A percentile compares a stretch with the other conserved stretches of the same genome.
Evolutionary conservation across 495 filamentous ascomycete genomes (phyloP).

Genomic region (Penicillium goetzii): DNA sequence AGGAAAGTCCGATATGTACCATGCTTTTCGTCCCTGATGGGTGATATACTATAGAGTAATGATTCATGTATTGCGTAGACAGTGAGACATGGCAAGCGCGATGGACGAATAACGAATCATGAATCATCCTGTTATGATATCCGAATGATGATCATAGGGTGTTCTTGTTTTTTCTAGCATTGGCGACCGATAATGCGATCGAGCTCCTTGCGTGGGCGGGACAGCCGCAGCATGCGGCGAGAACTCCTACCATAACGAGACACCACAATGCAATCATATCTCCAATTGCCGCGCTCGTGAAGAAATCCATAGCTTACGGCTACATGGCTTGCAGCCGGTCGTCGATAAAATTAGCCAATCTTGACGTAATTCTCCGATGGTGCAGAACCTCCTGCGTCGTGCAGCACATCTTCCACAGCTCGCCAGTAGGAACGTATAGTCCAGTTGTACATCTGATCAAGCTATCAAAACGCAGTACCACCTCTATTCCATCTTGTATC

Average conservation of each 20-base stretch:
- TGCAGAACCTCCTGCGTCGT: slow-evolving; percentile 34
- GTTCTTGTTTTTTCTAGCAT: neutral
- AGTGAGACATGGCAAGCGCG: neutral
- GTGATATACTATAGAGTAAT: neutral
- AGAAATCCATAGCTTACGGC: slow-evolving; percentile 13
- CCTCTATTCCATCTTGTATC: neutral
- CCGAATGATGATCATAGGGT: neutral
- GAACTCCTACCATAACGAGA: neutral
- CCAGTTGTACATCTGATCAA: neutral
- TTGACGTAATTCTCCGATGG: slow-evolving; percentile 27
- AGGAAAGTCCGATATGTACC: slow-evolving; percentile 5
- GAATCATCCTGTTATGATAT: neutral
- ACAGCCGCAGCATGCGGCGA: slow-evolving; percentile 14
- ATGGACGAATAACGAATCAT: neutral
- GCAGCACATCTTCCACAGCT: slow-evolving; percentile 18
- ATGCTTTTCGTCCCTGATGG: neutral
- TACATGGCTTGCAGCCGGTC: slow-evolving; percentile 12
- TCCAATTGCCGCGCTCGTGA: slow-evolving; percentile 18
- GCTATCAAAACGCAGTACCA: slow-evolving; percentile 5
- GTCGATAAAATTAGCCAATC: slow-evolving; percentile 14
- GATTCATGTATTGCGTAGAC: neutral
- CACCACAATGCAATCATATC: slow-evolving; percentile 22
- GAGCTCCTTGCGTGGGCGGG: slow-evolving; percentile 22
- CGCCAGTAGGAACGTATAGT: neutral
- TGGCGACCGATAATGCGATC: slow-evolving; percentile 13